Percentiles rank a stretch among this genome's conserved stretches.
phyloP scores from a whole-genome alignment of 2,329 filamentous ascomycete genomes.

The Colletotrichum destructivum region DNA sequence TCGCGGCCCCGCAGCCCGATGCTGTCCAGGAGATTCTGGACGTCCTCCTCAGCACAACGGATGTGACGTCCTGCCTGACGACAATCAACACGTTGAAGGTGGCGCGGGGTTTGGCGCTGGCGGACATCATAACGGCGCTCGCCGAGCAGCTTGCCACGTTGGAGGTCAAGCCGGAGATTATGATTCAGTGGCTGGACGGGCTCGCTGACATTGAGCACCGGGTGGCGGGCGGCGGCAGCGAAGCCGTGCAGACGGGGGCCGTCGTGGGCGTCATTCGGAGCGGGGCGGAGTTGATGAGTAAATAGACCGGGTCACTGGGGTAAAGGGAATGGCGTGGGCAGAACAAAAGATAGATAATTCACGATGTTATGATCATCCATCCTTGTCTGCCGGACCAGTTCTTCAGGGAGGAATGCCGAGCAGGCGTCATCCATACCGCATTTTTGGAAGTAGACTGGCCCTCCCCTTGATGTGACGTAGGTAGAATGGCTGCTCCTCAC shows the following conservation, averaged over 20 bases:
- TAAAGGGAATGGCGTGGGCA: slow-evolving; percentile 1
- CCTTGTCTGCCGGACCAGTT: neutral
- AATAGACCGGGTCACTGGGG: slow-evolving; percentile 41
- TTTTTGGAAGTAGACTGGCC: neutral
- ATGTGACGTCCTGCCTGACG: slow-evolving; percentile 90
- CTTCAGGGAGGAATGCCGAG: neutral
- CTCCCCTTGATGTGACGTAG: neutral
- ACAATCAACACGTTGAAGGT: slow-evolving; percentile 92
- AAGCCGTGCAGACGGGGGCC: slow-evolving; percentile 92
- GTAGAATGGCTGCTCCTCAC: neutral
- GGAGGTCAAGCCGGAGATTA: slow-evolving; percentile 88
- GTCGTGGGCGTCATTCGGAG: slow-evolving; percentile 90
- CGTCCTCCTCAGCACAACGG: slow-evolving; percentile 85
- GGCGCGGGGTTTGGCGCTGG: slow-evolving; percentile 87
- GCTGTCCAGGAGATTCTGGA: slow-evolving; percentile 89
- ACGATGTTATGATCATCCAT: slow-evolving; percentile 35
- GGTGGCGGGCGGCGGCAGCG: slow-evolving; percentile 88
- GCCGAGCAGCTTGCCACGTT: slow-evolving; percentile 86
- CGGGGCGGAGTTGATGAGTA: slow-evolving; percentile 81
- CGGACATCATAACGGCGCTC: slow-evolving; percentile 91
- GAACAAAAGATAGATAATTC: slow-evolving; percentile 21
- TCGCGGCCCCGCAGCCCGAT: slow-evolving; percentile 92
- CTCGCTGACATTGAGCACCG: slow-evolving; percentile 94
- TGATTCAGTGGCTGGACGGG: slow-evolving; percentile 92
- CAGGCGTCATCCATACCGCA: neutral